Conservation (phyloP, 2,329 filamentous ascomycete genomes). For the Diaporthe nobilis region DNA sequence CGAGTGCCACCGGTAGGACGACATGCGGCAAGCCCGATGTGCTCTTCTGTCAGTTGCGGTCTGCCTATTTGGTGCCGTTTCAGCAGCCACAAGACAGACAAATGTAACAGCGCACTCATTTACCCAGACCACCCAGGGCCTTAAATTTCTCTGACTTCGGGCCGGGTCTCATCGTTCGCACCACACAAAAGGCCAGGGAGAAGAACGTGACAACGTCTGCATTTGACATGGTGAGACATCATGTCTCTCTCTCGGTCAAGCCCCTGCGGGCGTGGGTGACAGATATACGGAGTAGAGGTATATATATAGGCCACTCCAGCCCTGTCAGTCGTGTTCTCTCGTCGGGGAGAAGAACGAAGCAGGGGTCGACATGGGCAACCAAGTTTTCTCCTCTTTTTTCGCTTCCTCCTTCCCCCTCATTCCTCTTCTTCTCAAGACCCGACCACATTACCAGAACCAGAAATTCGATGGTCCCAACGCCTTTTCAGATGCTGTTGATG, state of each 20-base stretch:
- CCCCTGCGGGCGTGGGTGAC: neutral
- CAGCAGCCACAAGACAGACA: neutral
- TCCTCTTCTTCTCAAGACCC: neutral
- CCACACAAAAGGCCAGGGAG: neutral
- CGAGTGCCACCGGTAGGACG: neutral
- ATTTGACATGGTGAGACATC: neutral
- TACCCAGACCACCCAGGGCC: neutral
- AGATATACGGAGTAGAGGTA: slow-evolving; percentile 6
- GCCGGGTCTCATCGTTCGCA: neutral
- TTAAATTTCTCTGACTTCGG: too few relatives aligned
- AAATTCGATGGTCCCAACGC: slow-evolving; percentile 38
- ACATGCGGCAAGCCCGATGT: neutral
- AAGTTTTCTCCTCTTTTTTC: neutral
- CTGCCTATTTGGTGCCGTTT: neutral
- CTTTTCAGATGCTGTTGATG: slow-evolving; percentile 38
- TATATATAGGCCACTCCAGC: neutral
- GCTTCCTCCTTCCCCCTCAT: neutral
- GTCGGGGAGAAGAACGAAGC: neutral
- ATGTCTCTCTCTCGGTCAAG: slow-evolving; percentile 5
- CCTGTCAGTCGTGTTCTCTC: neutral
- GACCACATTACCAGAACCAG: neutral
- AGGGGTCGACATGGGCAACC: neutral
- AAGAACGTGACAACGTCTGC: neutral
- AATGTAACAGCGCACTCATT: neutral
- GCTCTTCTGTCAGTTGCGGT: neutral